These are phyloP conservation scores for Epichloe gansuensis DNA, from an alignment of 2,329 filamentous ascomycete genomes.

Conservation along the genomic window DNA sequence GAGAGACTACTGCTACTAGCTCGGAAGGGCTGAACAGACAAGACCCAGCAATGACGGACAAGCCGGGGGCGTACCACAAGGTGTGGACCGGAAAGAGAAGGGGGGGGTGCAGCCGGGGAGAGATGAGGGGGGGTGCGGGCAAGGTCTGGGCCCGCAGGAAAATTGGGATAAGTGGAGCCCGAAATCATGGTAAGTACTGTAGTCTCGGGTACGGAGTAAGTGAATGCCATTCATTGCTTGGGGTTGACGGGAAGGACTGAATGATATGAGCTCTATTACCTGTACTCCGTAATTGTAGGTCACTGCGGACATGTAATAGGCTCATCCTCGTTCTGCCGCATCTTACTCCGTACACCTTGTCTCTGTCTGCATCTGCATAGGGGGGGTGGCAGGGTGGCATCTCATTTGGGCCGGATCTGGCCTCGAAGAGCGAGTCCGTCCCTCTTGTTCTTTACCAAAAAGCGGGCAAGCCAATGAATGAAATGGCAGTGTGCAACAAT, in stretches of 20 bases:
- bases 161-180: slow-evolving; percentile 1
- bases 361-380: neutral
- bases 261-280: too few relatives aligned
- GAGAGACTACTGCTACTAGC: slow-evolving; percentile 17
- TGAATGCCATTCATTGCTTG: too few relatives aligned
- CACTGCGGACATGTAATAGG: neutral
- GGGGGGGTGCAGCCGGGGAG: neutral
- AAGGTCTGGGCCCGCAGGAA: neutral
- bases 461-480: too few relatives aligned
- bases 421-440: neutral
- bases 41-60: slow-evolving; percentile 11
- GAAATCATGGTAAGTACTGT: slow-evolving; percentile 2
- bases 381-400: neutral
- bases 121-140: neutral
- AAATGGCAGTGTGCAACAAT: too few relatives aligned
- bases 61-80: slow-evolving; percentile 3
- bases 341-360: neutral
- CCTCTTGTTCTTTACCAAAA: too few relatives aligned
- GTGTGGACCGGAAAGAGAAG: slow-evolving; percentile 1
- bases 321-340: neutral
- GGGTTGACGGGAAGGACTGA: too few relatives aligned
- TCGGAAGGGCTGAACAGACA: slow-evolving; percentile 24
- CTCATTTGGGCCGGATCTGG: neutral
- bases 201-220: too few relatives aligned
- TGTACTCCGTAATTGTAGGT: neutral